phyloP scores from a whole-genome alignment of 169 alveolate genomes.

The Eimeria acervulina region DNA sequence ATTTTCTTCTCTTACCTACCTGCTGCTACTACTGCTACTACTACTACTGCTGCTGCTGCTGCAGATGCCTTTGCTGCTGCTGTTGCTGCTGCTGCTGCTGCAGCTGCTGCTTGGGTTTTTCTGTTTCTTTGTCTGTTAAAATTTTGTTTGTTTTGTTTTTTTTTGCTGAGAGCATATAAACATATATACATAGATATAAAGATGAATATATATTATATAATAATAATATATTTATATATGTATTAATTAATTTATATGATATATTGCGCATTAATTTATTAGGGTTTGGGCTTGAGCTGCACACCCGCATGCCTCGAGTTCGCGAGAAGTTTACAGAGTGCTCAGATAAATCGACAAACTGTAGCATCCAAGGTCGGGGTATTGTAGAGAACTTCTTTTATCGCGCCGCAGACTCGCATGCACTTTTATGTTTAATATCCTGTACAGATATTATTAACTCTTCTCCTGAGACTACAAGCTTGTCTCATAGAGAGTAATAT shows the following conservation, averaged over 20 bases:
- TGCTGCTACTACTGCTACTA: conserved; percentile 17
- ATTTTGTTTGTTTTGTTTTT: too few relatives aligned
- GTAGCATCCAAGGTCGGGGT: neutral
- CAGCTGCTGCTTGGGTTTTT: neutral
- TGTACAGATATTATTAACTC: too few relatives aligned
- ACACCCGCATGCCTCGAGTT: conserved; percentile 89
- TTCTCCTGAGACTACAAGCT: too few relatives aligned
- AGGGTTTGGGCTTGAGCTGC: conserved; percentile 89
- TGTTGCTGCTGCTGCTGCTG: conserved; percentile 60
- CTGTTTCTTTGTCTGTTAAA: too few relatives aligned
- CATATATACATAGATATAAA: too few relatives aligned
- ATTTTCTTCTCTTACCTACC: too few relatives aligned
- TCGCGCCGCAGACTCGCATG: neutral
- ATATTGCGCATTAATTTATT: conserved; percentile 93
- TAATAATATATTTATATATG: too few relatives aligned
- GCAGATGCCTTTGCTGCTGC: conserved; percentile 15
- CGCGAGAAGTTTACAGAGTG: conserved; percentile 78
- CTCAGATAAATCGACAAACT: neutral
- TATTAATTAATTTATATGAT: neutral
- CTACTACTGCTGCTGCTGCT: conserved; percentile 5
- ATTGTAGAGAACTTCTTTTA: neutral
- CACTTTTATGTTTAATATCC: neutral
- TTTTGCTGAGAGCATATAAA: too few relatives aligned
- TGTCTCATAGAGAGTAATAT: too few relatives aligned
- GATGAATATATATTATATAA: too few relatives aligned